Conservation (phyloP, 148 eudicot genomes). For the Chenopodium quinoa region DNA sequence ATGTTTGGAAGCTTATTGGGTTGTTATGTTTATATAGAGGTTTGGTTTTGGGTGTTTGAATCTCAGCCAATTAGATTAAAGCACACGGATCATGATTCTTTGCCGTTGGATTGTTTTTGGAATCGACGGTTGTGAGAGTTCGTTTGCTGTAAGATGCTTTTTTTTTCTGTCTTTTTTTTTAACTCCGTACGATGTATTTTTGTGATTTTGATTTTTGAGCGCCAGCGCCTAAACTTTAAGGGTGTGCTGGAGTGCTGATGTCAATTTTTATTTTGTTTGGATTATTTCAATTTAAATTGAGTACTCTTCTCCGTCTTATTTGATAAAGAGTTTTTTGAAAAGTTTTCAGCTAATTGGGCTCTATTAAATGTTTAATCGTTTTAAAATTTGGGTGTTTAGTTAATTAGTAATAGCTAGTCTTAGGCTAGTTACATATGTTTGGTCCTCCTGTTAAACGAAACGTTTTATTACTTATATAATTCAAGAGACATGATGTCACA, state of each 20-base stretch:
- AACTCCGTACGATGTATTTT: background rate
- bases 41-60: slow-evolving; percentile 3
- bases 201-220: background rate
- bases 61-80: slow-evolving; percentile 34
- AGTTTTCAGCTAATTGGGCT: too few relatives aligned
- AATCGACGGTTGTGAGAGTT: slow-evolving; percentile 18
- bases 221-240: slow-evolving; percentile 8
- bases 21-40: slow-evolving; percentile 28
- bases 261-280: too few relatives aligned
- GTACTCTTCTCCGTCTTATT: too few relatives aligned
- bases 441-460: too few relatives aligned
- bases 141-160: background rate
- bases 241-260: background rate
- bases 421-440: too few relatives aligned
- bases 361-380: too few relatives aligned
- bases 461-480: too few relatives aligned
- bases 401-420: too few relatives aligned
- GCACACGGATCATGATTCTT: slow-evolving; percentile 38
- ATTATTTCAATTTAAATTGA: too few relatives aligned
- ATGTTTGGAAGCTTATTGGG: background rate
- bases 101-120: slow-evolving; percentile 38
- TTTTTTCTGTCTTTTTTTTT: background rate
- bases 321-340: too few relatives aligned
- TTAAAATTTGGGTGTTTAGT: too few relatives aligned
- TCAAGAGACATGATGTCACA: too few relatives aligned